Evolutionary conservation across 305 asterid species (phyloP).

Genomic region (Galium porrigens): DNA sequence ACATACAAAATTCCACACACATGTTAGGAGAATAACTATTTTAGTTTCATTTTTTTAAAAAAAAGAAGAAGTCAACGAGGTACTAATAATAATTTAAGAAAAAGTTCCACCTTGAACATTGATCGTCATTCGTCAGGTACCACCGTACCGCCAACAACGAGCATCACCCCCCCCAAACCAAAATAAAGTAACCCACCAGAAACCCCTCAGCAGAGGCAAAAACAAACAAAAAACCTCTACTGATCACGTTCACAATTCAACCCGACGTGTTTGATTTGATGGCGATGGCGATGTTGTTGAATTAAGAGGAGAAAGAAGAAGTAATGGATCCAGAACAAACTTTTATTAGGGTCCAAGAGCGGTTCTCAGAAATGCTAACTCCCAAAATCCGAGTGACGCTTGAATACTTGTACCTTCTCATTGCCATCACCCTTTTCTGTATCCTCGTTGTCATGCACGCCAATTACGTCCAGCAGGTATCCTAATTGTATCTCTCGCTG

Average conservation of each 20-base stretch:
- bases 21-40: too few relatives aligned
- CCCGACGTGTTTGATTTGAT: neutral
- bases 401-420: constrained; percentile 63
- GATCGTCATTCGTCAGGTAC: neutral
- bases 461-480: constrained; percentile 93
- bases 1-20: too few relatives aligned
- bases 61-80: too few relatives aligned
- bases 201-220: neutral
- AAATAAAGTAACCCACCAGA: neutral
- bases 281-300: neutral
- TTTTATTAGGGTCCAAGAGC: constrained; percentile 86
- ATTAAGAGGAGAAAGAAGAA: neutral
- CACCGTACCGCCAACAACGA: neutral
- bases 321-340: constrained; percentile 95
- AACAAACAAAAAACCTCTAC: neutral
- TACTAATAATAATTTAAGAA: too few relatives aligned
- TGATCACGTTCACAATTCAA: neutral
- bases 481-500: neutral
- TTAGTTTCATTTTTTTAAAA: too few relatives aligned
- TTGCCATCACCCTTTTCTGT: constrained; percentile 76
- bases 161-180: neutral
- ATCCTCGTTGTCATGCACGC: constrained; percentile 98
- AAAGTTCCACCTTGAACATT: neutral
- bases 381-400: constrained; percentile 69
- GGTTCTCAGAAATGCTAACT: constrained; percentile 75